phyloP scores from a whole-genome alignment of 331 rosid genomes.

The Rhamnella rubrinervis region DNA sequence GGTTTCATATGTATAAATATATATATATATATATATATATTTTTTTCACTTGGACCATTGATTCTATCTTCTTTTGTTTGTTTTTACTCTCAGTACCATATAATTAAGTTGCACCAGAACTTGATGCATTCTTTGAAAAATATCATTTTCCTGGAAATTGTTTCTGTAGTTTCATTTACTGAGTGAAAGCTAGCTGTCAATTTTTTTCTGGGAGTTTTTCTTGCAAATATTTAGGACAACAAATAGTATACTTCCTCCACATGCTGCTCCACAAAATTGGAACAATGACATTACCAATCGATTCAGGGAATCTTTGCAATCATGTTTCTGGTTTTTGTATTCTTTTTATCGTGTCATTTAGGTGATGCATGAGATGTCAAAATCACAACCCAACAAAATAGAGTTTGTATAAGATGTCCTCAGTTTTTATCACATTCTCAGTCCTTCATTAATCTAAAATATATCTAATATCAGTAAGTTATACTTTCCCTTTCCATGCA shows the following conservation, averaged over 20 bases:
- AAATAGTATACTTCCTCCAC: slow-evolving; percentile 8
- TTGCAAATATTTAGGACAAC: too few species aligned
- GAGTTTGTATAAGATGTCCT: too few species aligned
- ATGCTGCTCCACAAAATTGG: slow-evolving; percentile 23
- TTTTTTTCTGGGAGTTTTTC: neutral
- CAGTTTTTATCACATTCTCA: too few species aligned
- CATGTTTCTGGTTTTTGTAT: slow-evolving; percentile 12
- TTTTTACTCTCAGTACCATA: slow-evolving; percentile 2
- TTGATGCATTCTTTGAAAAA: slow-evolving; percentile 29
- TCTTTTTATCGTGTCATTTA: neutral
- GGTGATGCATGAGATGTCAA: neutral
- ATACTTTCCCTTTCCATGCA: too few species aligned
- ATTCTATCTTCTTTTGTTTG: neutral
- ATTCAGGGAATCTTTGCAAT: slow-evolving; percentile 32
- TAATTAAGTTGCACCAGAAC: slow-evolving; percentile 15
- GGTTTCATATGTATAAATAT: neutral
- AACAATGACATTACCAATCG: slow-evolving; percentile 21
- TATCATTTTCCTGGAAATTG: neutral
- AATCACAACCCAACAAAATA: too few species aligned
- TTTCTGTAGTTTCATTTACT: neutral
- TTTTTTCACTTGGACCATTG: neutral
- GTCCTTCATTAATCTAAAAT: too few species aligned
- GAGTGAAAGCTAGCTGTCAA: neutral
- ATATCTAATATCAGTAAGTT: too few species aligned
- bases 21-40: neutral